Evolutionary conservation across 148 eudicot genomes (phyloP), one percentile per base, ranked within the genome.

Genomic region (Pharnaceum exiguum): DNA sequence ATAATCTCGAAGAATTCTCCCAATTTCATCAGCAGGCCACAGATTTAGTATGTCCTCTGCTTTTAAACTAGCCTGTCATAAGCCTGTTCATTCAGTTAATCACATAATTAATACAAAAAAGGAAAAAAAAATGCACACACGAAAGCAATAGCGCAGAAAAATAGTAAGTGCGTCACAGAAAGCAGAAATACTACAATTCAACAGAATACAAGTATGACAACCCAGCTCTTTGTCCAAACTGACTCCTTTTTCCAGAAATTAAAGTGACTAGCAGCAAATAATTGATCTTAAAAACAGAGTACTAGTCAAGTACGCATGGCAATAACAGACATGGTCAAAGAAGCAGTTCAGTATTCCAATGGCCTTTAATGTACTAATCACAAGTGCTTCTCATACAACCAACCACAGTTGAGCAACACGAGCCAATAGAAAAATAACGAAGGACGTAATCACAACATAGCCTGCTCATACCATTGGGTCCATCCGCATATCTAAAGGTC

Each of bases 401-500:
- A 43, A 30, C 18, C 27, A 36, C 31, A 25, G 21, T 25, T 23
- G 32, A 25, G 21, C 42, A 39, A 16, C 32, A 27, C 38, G 42
- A 51, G 26, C 38, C 33, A 69, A 51, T 0, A 10, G 10, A 27
- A 19, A 19, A 39, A 7, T 3, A 19, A 35, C 3, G 10, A 55
- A 10, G 26, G 55, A 51, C 13, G 40, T 25, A 19, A 15, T 19
- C 22, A 30, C 6, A 3, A 13, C 15, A 16, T 51, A 28, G 25
- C 16, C 1, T 55, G 57, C 24, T 26, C 72, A 17, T 75, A 91
- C 97, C 95, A 73, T 72, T 39, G 98, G 90, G 74, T 88, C 75
- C 98, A 93, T 93, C 57, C 98, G 79, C 98, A 88, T 88, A 69
- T 93, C 98, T 38, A 93, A 81, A 50, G 96, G 98, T 54, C 98